Evolutionary conservation across 192 early-diverging fungal species (phyloP).

Genomic region (Neocallimastix lanati): DNA sequence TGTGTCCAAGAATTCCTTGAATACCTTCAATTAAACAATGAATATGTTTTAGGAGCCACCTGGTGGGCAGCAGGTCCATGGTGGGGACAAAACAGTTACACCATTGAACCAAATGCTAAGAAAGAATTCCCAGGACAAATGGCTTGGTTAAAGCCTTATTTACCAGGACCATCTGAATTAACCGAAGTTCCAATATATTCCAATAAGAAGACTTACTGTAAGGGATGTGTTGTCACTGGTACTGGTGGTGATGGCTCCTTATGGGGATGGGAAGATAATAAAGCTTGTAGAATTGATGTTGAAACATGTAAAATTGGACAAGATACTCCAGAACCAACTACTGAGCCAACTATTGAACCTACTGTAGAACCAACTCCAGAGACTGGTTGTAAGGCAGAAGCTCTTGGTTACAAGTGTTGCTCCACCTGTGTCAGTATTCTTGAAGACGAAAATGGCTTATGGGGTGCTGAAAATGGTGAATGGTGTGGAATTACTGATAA

Average conservation of each 20-base stretch:
- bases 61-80: conserved; percentile 10
- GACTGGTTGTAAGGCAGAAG: neutral
- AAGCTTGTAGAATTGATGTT: neutral
- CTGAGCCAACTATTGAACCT: no score
- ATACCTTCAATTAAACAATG: conserved; percentile 4
- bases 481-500: neutral
- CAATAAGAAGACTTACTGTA: neutral
- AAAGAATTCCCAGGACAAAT: neutral
- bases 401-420: neutral
- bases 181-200: neutral
- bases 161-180: no score
- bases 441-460: neutral
- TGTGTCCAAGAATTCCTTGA: neutral
- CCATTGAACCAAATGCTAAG: neutral
- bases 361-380: neutral
- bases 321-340: no score
- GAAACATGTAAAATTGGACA: no score
- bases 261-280: neutral
- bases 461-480: neutral
- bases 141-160: neutral
- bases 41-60: neutral
- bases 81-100: neutral
- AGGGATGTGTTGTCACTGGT: neutral
- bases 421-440: neutral
- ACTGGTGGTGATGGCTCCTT: neutral